Evolutionary conservation across 2,329 filamentous ascomycete genomes (phyloP).

Genomic region (Paecilomyces fulvus): DNA sequence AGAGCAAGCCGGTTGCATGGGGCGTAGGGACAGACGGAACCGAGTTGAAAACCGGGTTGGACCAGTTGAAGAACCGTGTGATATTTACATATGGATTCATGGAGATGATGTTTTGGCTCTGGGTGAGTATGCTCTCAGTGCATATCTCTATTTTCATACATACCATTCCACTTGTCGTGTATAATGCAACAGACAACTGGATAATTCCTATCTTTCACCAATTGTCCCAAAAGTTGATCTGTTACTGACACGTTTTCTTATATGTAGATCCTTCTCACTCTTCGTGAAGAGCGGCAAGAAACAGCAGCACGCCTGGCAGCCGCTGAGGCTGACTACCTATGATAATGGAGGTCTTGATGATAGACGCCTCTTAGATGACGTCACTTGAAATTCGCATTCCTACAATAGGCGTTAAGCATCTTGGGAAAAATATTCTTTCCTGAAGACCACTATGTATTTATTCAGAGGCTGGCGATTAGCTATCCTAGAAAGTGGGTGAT

Average conservation of each 20-base stretch:
- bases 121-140: slow-evolving; percentile 44
- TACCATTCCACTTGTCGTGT: neutral
- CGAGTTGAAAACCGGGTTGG: slow-evolving; percentile 37
- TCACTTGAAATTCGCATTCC: neutral
- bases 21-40: slow-evolving; percentile 10
- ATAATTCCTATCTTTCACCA: neutral
- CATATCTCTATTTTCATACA: neutral
- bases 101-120: slow-evolving; percentile 81
- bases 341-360: neutral
- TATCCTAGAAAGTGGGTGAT: neutral
- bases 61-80: slow-evolving; percentile 71
- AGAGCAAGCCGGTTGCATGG: slow-evolving; percentile 21
- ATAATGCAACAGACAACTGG: neutral
- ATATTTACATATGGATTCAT: slow-evolving; percentile 79
- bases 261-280: slow-evolving; percentile 23
- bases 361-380: neutral
- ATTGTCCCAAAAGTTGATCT: neutral
- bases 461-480: neutral
- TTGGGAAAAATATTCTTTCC: neutral
- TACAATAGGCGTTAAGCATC: neutral
- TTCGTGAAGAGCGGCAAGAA: slow-evolving; percentile 30
- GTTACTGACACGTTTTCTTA: slow-evolving; percentile 5
- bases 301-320: slow-evolving; percentile 13
- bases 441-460: neutral
- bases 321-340: slow-evolving; percentile 8